Evolutionary conservation across 2,329 filamentous ascomycete species (phyloP), one percentile per base, ranked within the genome.

Genomic region (Lasiodiplodia theobromae): DNA sequence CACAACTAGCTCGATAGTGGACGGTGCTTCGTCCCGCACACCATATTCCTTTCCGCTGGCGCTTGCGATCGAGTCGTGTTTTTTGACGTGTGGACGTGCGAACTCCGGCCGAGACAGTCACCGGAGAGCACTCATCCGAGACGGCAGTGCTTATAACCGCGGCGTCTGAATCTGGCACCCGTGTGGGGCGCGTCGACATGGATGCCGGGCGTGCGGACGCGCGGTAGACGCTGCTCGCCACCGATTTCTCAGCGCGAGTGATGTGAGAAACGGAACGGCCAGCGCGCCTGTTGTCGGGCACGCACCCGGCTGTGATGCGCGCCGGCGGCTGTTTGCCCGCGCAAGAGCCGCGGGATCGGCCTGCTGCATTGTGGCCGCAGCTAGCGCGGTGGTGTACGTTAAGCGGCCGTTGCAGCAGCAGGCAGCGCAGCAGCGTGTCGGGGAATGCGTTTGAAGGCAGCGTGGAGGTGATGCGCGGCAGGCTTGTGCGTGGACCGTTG

Each of bases 181-280:
- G 34, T 31, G 60, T 64, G 60, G 60, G 60, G 47, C 21, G 34
- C 21, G 34, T 37, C 12, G 56, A 37, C 56, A 44, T 60, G 56
- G 58, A 25, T 62, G 40, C 40, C 58, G 40, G 58, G 25, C 16
- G 40, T 62, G 58, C 60, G 47, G 60, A 52, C 44, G 60, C 60
- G 60, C 60, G 60, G 60, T 64, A 64, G 31, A 64, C 60, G 60
- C 60, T 62, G 23, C 57, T 64, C 21, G 47, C 60, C 40, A 64
- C 58, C 51, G 40, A 37, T 63, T 63, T 49, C 58, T 51, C 25
- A 31, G 57, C 40, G 57, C 34, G 21, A 37, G 34, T 6, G 21
- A 12, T 4, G 58, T 28, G 58, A 14, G 60, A 34, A 49, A 49
- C n/a, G 38, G 31, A 11, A 38, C 40, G 14, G 28, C 5, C 25